phyloP scores from a whole-genome alignment of 345 rosid genomes.

The Murraya paniculata region DNA sequence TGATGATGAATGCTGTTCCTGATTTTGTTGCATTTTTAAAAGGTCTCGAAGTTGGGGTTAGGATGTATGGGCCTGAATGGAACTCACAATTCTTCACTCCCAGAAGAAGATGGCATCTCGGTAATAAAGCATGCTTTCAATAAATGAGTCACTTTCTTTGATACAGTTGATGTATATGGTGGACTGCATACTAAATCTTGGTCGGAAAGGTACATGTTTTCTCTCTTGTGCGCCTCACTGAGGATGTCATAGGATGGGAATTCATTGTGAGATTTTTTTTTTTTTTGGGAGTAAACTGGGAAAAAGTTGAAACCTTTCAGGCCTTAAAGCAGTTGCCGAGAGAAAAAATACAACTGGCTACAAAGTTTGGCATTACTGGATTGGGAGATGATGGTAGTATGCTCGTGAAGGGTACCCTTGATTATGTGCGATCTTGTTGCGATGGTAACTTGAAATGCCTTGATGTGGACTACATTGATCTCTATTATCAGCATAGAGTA shows the following conservation, averaged over 20 bases:
- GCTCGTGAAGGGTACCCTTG: constrained; percentile 18
- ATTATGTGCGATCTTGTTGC: constrained; percentile 27
- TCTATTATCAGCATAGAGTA: constrained; percentile 31
- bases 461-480: constrained; percentile 34
- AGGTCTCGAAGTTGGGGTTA: background rate
- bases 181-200: constrained; percentile 6
- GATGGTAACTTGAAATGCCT: constrained; percentile 35
- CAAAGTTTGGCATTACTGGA: constrained; percentile 26
- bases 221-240: background rate
- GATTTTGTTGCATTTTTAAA: background rate
- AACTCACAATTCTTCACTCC: background rate
- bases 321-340: constrained; percentile 32
- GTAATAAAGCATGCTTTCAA: constrained; percentile 29
- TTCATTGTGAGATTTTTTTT: background rate
- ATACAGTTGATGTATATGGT: constrained; percentile 30
- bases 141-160: constrained; percentile 42
- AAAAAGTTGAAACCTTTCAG: background rate
- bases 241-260: background rate
- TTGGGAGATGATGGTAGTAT: background rate
- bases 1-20: background rate
- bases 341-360: constrained; percentile 29
- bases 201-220: background rate
- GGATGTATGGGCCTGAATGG: constrained; percentile 30
- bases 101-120: background rate
- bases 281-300: background rate